These are phyloP conservation scores for Trapa incisa DNA, from an alignment of 345 rosid species.

Conservation along the genomic window DNA sequence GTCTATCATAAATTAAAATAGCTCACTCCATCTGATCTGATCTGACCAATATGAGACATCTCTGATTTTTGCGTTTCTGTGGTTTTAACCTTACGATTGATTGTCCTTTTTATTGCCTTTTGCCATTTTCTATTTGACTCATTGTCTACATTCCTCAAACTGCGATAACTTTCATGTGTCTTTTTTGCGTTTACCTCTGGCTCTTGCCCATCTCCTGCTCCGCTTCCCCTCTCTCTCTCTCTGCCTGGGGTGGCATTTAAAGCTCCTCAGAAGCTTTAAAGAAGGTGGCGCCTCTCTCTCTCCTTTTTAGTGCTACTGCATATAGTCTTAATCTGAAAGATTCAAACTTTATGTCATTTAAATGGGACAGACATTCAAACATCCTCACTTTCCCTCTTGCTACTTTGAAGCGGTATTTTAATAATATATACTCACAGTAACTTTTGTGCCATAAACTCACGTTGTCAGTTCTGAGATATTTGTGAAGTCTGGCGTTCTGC, in stretches of 20 bases:
- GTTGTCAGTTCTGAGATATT: not conserved
- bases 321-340: no score
- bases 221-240: not conserved
- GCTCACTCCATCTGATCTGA: no score
- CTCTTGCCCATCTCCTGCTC: not conserved
- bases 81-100: not conserved
- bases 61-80: not conserved
- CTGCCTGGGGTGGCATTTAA: not conserved
- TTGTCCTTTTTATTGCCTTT: slow-evolving; percentile 1
- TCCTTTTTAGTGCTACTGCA: no score
- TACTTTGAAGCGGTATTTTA: no score
- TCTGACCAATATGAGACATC: no score
- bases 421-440: not conserved
- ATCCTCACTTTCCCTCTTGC: no score
- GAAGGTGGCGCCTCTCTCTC: not conserved
- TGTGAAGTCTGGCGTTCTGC: no score
- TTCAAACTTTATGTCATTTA: no score
- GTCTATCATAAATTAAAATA: no score
- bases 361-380: no score
- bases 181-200: not conserved
- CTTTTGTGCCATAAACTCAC: not conserved
- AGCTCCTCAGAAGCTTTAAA: not conserved
- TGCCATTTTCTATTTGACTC: slow-evolving; percentile 3
- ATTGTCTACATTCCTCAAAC: not conserved
- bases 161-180: not conserved